phyloP scores from a whole-genome alignment of 495 filamentous ascomycete genomes.

The Articulospora tetracladia region DNA sequence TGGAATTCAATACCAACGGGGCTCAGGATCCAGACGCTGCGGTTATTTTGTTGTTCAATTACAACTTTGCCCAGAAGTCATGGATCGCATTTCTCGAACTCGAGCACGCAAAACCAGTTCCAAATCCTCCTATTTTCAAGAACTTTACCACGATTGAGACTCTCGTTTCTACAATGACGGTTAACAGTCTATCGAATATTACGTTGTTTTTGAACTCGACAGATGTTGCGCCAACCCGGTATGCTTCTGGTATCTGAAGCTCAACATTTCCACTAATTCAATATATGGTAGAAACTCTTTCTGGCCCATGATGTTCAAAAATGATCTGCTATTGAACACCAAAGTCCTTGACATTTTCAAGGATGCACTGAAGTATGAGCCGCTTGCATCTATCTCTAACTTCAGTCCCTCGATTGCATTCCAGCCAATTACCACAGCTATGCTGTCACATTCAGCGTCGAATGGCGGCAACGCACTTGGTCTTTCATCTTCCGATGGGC shows the following conservation, averaged over 20 bases:
- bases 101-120: slow-evolving; percentile 17
- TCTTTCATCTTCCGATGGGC: slow-evolving; percentile 32
- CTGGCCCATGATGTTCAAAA: slow-evolving; percentile 34
- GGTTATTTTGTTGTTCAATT: too few relatives aligned
- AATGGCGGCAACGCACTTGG: slow-evolving; percentile 51
- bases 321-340: slow-evolving; percentile 29
- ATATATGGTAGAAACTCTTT: slow-evolving; percentile 36
- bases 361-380: slow-evolving; percentile 33
- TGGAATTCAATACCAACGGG: not conserved
- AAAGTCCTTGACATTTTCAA: slow-evolving; percentile 34
- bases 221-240: slow-evolving; percentile 31
- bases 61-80: too few relatives aligned
- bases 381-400: slow-evolving; percentile 26
- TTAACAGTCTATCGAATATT: slow-evolving; percentile 40
- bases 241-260: not conserved
- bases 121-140: slow-evolving; percentile 32
- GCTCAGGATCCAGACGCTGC: too few relatives aligned
- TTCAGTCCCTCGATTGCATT: slow-evolving; percentile 23
- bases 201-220: slow-evolving; percentile 33
- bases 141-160: slow-evolving; percentile 33
- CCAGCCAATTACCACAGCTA: slow-evolving; percentile 29
- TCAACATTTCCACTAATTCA: not conserved
- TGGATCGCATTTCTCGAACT: slow-evolving; percentile 35
- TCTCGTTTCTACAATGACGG: slow-evolving; percentile 30
- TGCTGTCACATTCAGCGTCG: not conserved